A percentile compares a stretch with the other conserved stretches of the same genome.
Evolutionary conservation across 805 yeast species (phyloP).

Genomic region (Kazachstania africana): DNA sequence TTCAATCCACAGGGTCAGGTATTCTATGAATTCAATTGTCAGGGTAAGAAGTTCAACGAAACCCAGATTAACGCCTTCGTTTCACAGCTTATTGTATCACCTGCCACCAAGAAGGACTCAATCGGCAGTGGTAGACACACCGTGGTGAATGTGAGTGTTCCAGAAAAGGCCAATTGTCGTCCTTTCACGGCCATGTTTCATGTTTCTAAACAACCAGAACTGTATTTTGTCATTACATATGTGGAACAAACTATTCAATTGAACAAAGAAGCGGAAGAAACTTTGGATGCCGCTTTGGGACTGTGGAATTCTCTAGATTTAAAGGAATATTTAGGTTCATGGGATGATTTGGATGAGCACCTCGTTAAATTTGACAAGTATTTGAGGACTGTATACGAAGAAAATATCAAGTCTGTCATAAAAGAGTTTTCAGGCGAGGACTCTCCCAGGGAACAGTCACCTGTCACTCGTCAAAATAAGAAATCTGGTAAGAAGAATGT

Average conservation of each 20-base stretch:
- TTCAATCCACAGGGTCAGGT: constrained; percentile 24
- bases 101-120: constrained; percentile 14
- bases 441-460: constrained; percentile 1
- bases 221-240: constrained; percentile 30
- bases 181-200: constrained; percentile 17
- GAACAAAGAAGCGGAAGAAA: constrained; percentile 33
- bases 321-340: constrained; percentile 18
- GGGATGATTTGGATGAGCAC: constrained; percentile 24
- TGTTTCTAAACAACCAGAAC: constrained; percentile 24
- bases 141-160: constrained; percentile 7
- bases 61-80: constrained; percentile 20
- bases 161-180: constrained; percentile 3
- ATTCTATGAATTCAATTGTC: constrained; percentile 18
- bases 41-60: constrained; percentile 21
- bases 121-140: constrained; percentile 10
- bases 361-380: constrained; percentile 29
- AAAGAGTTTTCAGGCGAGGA: not conserved
- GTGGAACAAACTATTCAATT: constrained; percentile 33
- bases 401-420: constrained; percentile 8
- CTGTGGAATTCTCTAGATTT: constrained; percentile 28
- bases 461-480: constrained; percentile 3
- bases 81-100: constrained; percentile 15
- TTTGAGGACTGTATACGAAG: constrained; percentile 27
- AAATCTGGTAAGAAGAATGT: constrained; percentile 6
- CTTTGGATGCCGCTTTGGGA: constrained; percentile 27